A percentile compares a stretch with the other conserved stretches of the same genome.
Evolutionary conservation across 768 basidiomycete species (phyloP).

Genomic region (Kwoniella botswanensis): DNA sequence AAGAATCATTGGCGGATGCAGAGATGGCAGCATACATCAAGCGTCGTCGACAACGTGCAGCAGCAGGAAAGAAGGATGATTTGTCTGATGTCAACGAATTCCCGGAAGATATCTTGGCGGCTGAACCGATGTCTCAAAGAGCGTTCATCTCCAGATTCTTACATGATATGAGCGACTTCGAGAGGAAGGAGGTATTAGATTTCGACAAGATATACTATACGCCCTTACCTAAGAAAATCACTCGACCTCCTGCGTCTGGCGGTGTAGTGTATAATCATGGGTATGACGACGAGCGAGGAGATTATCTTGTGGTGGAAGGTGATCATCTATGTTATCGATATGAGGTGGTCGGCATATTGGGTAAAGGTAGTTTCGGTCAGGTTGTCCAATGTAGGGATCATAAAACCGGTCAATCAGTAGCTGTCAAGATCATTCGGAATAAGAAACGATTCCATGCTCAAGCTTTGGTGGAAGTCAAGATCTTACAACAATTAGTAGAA

Average conservation of each 20-base stretch:
- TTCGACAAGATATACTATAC: slow-evolving; percentile 77
- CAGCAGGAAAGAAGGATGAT: slow-evolving; percentile 82
- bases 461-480: slow-evolving; percentile 98
- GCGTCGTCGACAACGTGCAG: slow-evolving; percentile 81
- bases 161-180: slow-evolving; percentile 80
- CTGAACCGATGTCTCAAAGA: slow-evolving; percentile 68
- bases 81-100: slow-evolving; percentile 87
- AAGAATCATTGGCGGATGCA: slow-evolving; percentile 74
- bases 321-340: slow-evolving; percentile 98
- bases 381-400: slow-evolving; percentile 95
- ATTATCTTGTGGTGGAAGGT: slow-evolving; percentile 84
- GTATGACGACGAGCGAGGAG: slow-evolving; percentile 97
- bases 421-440: slow-evolving; percentile 98
- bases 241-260: slow-evolving; percentile 30
- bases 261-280: slow-evolving; percentile 75
- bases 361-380: slow-evolving; percentile 98
- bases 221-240: slow-evolving; percentile 25
- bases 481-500: slow-evolving; percentile 92
- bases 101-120: slow-evolving; percentile 84
- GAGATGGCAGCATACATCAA: slow-evolving; percentile 96
- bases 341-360: slow-evolving; percentile 86
- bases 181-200: slow-evolving; percentile 88
- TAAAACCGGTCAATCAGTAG: slow-evolving; percentile 91
- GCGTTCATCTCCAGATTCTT: slow-evolving; percentile 60
- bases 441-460: slow-evolving; percentile 99